Base-by-base conservation (phyloP, 192 early-diverging fungal species). In the Backusella liffmaniae region DNA sequence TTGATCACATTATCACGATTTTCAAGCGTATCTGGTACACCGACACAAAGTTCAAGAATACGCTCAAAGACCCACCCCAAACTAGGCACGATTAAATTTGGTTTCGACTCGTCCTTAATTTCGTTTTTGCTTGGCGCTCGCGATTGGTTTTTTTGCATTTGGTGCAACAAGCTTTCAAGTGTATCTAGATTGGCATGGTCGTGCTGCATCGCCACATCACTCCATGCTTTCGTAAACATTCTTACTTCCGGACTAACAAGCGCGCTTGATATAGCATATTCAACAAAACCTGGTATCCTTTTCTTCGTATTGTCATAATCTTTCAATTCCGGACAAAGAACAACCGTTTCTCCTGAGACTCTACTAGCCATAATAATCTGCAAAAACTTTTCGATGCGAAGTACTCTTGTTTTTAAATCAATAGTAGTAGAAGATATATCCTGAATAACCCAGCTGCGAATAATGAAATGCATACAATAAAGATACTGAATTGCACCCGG, bases 41-140 rank as follows among this genome's bases (percentile, higher is more conserved):
- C 87, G 53, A 90, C 88, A 84, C 91, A 92, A 59, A 91, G 76
- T 74, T 91, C 90, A 42, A 92, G 71, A 86, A 92, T 89, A 35
- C 90, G 88, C 72, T 92, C 90, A 66, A 94, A 82, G 68, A 94
- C 78, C 92, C 92, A 94, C 8, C 88, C 91, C n/a, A 94, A 44
- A 62, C 90, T 86, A 7, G 91, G 91, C 9, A 91, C 92, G 30
- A 92, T 73, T 16, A 85, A 82, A 74, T 30, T 51, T 16, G 70
- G 34, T 70, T 51, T 46, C 12, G 39, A 62, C 23, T 62, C 56
- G 23, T 62, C 56, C 23, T 29, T 70, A 41, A 42, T 42, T 42
- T 41, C 23, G 4, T 41, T 41, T 29, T 30, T 46, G 39, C 29
- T 72, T 62, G 56, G 56, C 56, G 56, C 23, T 29, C 23, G 56